Percentiles rank a stretch among this genome's conserved stretches.
Evolutionary conservation across 2,329 filamentous ascomycete species (phyloP).

Genomic region (Neonectria neomacrospora): DNA sequence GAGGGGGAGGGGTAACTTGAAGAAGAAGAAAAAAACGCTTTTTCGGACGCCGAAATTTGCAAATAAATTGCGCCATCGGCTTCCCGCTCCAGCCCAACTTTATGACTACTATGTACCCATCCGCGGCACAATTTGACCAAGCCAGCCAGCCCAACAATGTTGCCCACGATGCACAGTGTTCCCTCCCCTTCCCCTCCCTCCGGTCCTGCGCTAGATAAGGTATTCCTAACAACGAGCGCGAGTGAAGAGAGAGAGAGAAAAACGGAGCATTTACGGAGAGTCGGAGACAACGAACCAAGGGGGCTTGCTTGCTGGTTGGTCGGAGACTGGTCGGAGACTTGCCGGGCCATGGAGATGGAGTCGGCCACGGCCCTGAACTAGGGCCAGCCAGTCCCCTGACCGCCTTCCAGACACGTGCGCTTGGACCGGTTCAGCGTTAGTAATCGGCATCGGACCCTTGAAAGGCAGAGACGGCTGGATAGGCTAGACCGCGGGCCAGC

Average conservation of each 20-base stretch:
- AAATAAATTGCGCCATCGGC: constrained; percentile 45
- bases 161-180: constrained; percentile 6
- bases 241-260: background rate
- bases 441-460: constrained; percentile 20
- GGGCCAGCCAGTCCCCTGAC: constrained; percentile 43
- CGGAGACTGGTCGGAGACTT: constrained; percentile 24
- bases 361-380: constrained; percentile 26
- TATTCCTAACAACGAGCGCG: constrained; percentile 3
- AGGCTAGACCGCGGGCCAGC: background rate
- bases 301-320: constrained; percentile 2
- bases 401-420: constrained; percentile 44
- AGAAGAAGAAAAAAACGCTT: constrained; percentile 31
- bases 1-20: constrained; percentile 45
- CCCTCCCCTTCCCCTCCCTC: background rate
- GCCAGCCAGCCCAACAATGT: constrained; percentile 20
- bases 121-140: background rate
- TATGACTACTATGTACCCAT: constrained; percentile 1
- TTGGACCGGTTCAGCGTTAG: constrained; percentile 17
- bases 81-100: constrained; percentile 22
- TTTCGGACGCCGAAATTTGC: constrained; percentile 39
- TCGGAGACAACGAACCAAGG: constrained; percentile 8
- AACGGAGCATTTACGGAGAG: constrained; percentile 15
- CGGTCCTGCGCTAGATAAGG: constrained; percentile 9
- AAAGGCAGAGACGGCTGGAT: background rate
- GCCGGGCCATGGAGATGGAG: no score